phyloP scores from a whole-genome alignment of 306 rosid species.

The Prunus davidiana region DNA sequence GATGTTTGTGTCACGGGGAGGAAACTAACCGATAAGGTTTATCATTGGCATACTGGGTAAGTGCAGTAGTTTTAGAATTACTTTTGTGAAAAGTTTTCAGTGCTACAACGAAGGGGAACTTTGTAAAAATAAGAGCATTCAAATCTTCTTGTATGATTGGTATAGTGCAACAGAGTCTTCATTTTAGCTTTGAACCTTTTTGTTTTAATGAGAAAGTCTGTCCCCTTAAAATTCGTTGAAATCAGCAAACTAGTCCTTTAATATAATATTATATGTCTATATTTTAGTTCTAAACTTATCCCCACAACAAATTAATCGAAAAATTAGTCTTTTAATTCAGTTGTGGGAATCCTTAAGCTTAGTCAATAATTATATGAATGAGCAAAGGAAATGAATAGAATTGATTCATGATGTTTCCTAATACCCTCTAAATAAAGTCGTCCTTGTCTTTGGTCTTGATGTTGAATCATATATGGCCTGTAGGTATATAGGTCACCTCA shows the following conservation, averaged over 20 bases:
- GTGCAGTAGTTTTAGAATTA: slow-evolving; percentile 11
- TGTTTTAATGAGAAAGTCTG: neutral
- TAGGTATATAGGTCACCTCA: slow-evolving; percentile 86
- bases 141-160: neutral
- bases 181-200: neutral
- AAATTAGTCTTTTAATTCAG: neutral
- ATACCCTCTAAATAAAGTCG: neutral
- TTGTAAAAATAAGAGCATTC: slow-evolving; percentile 15
- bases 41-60: slow-evolving; percentile 97
- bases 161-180: neutral
- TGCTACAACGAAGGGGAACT: slow-evolving; percentile 9
- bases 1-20: slow-evolving; percentile 84
- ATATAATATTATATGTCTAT: neutral
- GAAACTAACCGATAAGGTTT: slow-evolving; percentile 80
- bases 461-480: slow-evolving; percentile 25
- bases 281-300: neutral
- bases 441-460: slow-evolving; percentile 27
- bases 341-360: neutral
- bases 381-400: neutral
- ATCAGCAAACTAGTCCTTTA: neutral
- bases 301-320: neutral
- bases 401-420: neutral
- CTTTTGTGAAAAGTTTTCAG: slow-evolving; percentile 5
- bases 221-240: neutral
- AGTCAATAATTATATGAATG: neutral